Evolutionary conservation across 345 rosid genomes (phyloP), one percentile per base, ranked within the genome.

Genomic region (Euphorbia tirucalli): DNA sequence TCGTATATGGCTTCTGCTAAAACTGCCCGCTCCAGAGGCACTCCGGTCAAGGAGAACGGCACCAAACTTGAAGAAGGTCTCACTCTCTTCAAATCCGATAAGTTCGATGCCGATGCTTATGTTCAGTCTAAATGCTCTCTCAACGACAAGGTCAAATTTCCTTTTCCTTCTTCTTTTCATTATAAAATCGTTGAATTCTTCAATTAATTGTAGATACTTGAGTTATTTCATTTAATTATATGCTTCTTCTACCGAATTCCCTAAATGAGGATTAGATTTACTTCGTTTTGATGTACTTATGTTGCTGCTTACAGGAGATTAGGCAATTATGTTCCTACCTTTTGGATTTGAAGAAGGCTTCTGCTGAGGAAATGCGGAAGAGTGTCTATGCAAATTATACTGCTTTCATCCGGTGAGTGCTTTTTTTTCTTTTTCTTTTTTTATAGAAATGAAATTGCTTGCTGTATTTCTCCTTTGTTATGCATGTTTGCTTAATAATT

Each of bases 351-450:
- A 96, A 96, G 89, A 91, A 79, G 87, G 93, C 88, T 71, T 96
- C 99, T 18, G 99, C 99, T 5, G 99, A 96, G 75, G 99, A 93
- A 85, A 91, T 96, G 99, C 88, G 99, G 15, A 89, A 82, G 78
- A 96, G 98, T 74, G 99, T 96, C 18, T 96, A 91, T 78, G 99
- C 99, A 65, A 96, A 96, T 74, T 96, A 96, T 72, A 73, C 99
- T 4, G 98, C 99, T 58, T 96, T 96, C 76, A 96, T 96, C 62
- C 91, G 98, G 99, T 95, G 43, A 70, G 82, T 70, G 3, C 37
- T 61, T 24, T 21, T 14, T 50, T 48, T 39, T 18, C 39, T 48
- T 50, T 48, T 39, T 18, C 39, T 48, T 22, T 13, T 32, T 8
- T 30, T 15, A 15, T 21, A 24, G 61, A 16, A 15, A 25, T 57